These are phyloP conservation scores for Hamigera avellanea DNA, from an alignment of 495 filamentous ascomycete genomes.

Conservation along the genomic window DNA sequence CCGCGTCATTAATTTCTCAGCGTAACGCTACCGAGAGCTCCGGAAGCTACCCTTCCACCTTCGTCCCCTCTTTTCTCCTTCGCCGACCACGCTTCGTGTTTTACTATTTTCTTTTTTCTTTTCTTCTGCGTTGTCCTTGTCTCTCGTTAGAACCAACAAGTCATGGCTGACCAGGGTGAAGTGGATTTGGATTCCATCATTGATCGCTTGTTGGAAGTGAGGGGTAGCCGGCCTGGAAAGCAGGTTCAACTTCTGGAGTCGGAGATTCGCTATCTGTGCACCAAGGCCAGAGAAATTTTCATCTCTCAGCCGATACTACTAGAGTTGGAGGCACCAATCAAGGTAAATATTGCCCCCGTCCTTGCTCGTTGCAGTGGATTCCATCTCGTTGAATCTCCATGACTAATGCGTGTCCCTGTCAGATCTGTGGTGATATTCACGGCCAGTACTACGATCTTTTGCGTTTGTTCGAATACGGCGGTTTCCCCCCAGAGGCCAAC, in stretches of 20 bases:
- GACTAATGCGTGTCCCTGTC: slow-evolving; percentile 6
- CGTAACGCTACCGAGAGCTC: slow-evolving; percentile 19
- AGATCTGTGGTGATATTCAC: slow-evolving; percentile 99
- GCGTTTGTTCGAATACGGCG: slow-evolving; percentile 95
- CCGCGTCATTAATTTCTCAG: slow-evolving; percentile 25
- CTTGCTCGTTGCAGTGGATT: background rate
- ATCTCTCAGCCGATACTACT: slow-evolving; percentile 97
- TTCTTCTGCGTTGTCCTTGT: slow-evolving; percentile 16
- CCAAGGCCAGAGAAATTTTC: slow-evolving; percentile 98
- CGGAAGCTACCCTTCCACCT: slow-evolving; percentile 23
- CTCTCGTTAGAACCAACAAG: slow-evolving; percentile 23
- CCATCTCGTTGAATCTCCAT: background rate
- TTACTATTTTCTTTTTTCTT: slow-evolving; percentile 10
- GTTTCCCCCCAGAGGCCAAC: slow-evolving; percentile 97
- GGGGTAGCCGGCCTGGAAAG: slow-evolving; percentile 95
- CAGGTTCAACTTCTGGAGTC: slow-evolving; percentile 95
- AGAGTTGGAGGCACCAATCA: slow-evolving; percentile 96
- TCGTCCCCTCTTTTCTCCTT: slow-evolving; percentile 17
- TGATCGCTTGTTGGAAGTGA: slow-evolving; percentile 92
- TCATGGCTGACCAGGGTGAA: slow-evolving; percentile 93
- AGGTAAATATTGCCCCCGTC: slow-evolving; percentile 46
- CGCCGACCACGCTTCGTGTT: background rate
- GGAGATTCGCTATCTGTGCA: slow-evolving; percentile 96
- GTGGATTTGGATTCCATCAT: slow-evolving; percentile 99
- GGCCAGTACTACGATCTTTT: slow-evolving; percentile 98